Base-by-base conservation (phyloP, 352 stramenopile species). In the Phytophthora ohioensis region DNA sequence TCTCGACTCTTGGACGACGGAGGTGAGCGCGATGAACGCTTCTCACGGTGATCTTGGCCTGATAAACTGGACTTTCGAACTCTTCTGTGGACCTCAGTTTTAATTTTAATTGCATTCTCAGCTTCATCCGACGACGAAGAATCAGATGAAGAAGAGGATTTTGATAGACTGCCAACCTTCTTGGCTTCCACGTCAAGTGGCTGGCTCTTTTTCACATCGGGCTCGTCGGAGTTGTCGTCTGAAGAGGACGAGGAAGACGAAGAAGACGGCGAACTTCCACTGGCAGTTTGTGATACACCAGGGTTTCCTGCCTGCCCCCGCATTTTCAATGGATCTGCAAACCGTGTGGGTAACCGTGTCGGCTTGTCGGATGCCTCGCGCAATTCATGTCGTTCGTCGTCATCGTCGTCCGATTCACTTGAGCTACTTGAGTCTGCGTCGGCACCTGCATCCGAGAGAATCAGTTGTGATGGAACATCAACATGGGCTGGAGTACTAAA, bases 371-470 rank as follows among this genome's bases (percentile, higher is more conserved):
- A 35, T 5, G 42, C 27, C 4, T 64, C 45, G 11, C 5, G 47
- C 46, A 9, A 54, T 27, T 66, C 41, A 57, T 61, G 46, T 8
- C n/a, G 36, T 38, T 61, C 72, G 13, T 65, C 69, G 35, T 75
- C 65, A 36, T 71, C 64, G 32, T 76, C 71, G 13, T 90, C 78
- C 4, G 71, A 79, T 35, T 84, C 74, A 47, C 76, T 87, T 31
- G 67, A 85, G 32, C 73, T 80, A 27, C 82, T 92, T 2, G 73
- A 83, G 38, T 82, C 81, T 34, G 76, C 84, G 34, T 91, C 83
- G 43, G 76, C 83, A 57, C 78, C 84, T 15, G 64, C 64, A 64
- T 91, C 79, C 0, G 71, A 79, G 45, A 57, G 67, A 32, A 79
- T 54, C 38, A 73, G 48, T 54, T 80, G 75, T 13, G 75, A 75